phyloP scores from a whole-genome alignment of 1,284 basidiomycete genomes.

The Xerocomus minutiporus region DNA sequence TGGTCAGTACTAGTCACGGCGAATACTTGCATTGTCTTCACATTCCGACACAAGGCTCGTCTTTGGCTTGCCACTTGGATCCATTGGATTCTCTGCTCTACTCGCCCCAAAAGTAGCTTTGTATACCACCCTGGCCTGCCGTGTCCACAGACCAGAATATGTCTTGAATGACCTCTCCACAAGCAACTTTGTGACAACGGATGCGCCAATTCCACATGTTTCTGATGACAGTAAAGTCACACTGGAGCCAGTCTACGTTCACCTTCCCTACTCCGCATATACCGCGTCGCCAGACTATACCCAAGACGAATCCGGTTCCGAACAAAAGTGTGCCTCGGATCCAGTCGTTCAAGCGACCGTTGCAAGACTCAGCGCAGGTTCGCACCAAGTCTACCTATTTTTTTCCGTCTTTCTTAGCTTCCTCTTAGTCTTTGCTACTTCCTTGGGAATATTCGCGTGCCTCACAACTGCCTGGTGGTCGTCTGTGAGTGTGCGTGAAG shows the following conservation, averaged over 20 bases:
- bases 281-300: background rate
- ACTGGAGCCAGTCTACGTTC: background rate
- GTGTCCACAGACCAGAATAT: slow-evolving; percentile 50
- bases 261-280: slow-evolving; percentile 5
- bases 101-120: slow-evolving; percentile 64
- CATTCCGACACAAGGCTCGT: slow-evolving; percentile 50
- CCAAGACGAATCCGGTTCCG: slow-evolving; percentile 2
- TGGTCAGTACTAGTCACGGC: slow-evolving; percentile 46
- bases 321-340: slow-evolving; percentile 58
- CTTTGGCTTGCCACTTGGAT: slow-evolving; percentile 46
- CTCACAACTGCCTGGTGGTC: slow-evolving; percentile 87
- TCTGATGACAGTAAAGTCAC: background rate
- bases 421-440: slow-evolving; percentile 51
- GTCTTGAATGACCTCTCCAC: slow-evolving; percentile 15
- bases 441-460: slow-evolving; percentile 69
- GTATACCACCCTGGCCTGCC: slow-evolving; percentile 55
- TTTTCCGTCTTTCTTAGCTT: slow-evolving; percentile 9
- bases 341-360: slow-evolving; percentile 69
- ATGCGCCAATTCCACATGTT: background rate
- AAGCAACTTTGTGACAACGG: background rate
- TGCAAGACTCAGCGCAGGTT: slow-evolving; percentile 63
- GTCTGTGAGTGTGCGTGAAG: slow-evolving; percentile 38
- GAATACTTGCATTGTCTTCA: background rate
- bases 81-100: slow-evolving; percentile 51
- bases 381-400: background rate